Evolutionary conservation across 257 asterid genomes (phyloP).

Genomic region (Plantago major): DNA sequence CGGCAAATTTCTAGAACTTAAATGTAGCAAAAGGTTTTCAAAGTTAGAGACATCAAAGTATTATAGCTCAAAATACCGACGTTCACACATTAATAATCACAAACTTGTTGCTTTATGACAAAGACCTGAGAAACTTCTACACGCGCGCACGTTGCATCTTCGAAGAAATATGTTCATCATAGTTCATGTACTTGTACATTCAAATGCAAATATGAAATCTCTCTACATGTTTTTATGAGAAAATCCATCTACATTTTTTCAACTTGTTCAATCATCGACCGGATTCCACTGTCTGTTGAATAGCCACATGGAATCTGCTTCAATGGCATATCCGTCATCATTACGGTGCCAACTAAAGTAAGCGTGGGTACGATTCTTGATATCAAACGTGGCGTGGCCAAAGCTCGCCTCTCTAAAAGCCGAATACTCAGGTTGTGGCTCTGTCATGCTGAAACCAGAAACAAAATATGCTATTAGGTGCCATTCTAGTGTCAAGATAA

Average conservation of each 20-base stretch:
- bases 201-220: background rate
- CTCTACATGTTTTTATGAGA: too few relatives aligned
- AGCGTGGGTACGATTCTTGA: constrained; percentile 77
- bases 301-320: constrained; percentile 77
- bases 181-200: background rate
- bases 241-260: constrained; percentile 17
- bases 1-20: too few relatives aligned
- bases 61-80: too few relatives aligned
- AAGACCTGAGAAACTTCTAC: background rate
- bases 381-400: constrained; percentile 74
- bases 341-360: constrained; percentile 78
- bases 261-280: constrained; percentile 45
- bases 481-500: background rate
- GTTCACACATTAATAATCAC: constrained; percentile 19
- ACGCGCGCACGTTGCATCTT: background rate
- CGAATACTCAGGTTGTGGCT: constrained; percentile 69
- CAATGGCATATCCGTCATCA: constrained; percentile 65
- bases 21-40: too few relatives aligned
- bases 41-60: too few relatives aligned
- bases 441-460: constrained; percentile 55
- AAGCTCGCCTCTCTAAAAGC: constrained; percentile 56
- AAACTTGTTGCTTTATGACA: background rate
- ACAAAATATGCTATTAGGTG: background rate
- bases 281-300: constrained; percentile 54
- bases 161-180: background rate